Conservation (phyloP, 306 rosid genomes). For the Fragaria nilgerrensis region DNA sequence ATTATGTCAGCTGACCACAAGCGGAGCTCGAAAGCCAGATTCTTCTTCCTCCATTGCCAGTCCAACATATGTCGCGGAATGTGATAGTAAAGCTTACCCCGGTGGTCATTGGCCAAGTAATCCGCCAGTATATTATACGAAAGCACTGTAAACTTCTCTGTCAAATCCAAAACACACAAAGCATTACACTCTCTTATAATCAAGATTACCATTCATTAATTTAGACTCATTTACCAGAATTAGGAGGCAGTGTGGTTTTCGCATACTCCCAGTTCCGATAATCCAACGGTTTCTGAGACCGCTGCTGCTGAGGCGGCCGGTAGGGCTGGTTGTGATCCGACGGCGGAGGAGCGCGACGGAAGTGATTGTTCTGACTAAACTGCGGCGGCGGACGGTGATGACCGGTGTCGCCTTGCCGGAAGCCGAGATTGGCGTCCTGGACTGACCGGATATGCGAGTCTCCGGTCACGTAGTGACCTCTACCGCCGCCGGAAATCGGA, state of each 20-base stretch:
- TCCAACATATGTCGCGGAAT: slow-evolving; percentile 64
- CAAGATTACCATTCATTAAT: not conserved
- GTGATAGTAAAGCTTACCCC: slow-evolving; percentile 66
- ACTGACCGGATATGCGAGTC: slow-evolving; percentile 57
- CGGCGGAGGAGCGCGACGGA: slow-evolving; percentile 26
- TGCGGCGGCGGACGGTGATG: slow-evolving; percentile 26
- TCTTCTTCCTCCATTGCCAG: slow-evolving; percentile 84
- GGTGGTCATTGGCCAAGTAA: slow-evolving; percentile 69
- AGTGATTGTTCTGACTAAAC: slow-evolving; percentile 13
- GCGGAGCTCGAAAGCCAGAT: slow-evolving; percentile 67
- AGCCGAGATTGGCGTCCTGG: slow-evolving; percentile 51
- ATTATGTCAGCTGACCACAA: slow-evolving; percentile 87
- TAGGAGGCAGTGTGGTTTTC: slow-evolving; percentile 37
- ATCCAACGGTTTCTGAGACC: slow-evolving; percentile 45
- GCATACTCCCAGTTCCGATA: slow-evolving; percentile 76
- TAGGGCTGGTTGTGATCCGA: slow-evolving; percentile 15
- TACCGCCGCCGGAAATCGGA: slow-evolving; percentile 36
- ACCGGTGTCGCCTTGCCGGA: slow-evolving; percentile 45
- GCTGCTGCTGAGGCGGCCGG: slow-evolving; percentile 25
- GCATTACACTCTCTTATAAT: not conserved
- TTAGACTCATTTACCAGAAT: slow-evolving; percentile 42
- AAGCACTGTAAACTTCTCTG: slow-evolving; percentile 76
- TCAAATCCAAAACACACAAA: slow-evolving; percentile 1
- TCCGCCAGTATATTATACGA: slow-evolving; percentile 93
- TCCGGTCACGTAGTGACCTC: slow-evolving; percentile 47